Conservation (phyloP, 208 protist species). For the Leishmania aethiopica region DNA sequence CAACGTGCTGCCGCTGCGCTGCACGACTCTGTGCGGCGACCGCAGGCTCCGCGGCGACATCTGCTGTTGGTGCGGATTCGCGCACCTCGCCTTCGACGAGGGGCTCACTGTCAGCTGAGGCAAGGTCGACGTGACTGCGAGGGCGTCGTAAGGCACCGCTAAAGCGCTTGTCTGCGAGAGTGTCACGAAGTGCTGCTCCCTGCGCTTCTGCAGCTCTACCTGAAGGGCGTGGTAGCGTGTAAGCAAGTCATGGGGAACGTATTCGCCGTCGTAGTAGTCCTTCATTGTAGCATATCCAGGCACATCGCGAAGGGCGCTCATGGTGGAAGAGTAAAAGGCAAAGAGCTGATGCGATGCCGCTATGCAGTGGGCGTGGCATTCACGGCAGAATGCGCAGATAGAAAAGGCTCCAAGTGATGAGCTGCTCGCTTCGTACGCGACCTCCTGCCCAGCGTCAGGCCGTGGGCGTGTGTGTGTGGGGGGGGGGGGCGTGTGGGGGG, state of each 20-base stretch:
- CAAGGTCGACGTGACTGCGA: background rate
- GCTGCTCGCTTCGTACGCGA: too few relatives aligned
- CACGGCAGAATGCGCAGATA: background rate
- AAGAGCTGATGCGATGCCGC: background rate
- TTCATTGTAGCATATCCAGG: conserved; percentile 28
- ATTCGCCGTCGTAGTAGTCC: conserved; percentile 55
- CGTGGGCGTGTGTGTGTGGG: background rate
- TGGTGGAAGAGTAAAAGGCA: background rate
- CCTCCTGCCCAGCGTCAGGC: background rate
- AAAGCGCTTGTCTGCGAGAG: conserved; percentile 2
- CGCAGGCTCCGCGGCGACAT: conserved; percentile 1
- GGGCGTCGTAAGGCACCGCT: background rate
- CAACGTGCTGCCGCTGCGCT: conserved; percentile 5
- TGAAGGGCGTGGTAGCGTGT: conserved; percentile 35
- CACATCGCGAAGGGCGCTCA: conserved; percentile 11
- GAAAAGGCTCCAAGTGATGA: background rate
- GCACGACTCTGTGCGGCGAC: background rate
- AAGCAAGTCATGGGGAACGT: conserved; percentile 39
- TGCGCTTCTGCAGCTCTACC: conserved; percentile 9
- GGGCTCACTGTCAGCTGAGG: background rate
- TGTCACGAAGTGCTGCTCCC: conserved; percentile 21
- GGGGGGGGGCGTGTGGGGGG: too few relatives aligned
- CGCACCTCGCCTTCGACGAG: background rate
- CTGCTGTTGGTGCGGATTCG: background rate
- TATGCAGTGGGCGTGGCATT: background rate